A percentile compares a stretch with the other conserved stretches of the same genome.
Conservation (phyloP, 176 grass and related monocot species). For the Stipa capillata region DNA sequence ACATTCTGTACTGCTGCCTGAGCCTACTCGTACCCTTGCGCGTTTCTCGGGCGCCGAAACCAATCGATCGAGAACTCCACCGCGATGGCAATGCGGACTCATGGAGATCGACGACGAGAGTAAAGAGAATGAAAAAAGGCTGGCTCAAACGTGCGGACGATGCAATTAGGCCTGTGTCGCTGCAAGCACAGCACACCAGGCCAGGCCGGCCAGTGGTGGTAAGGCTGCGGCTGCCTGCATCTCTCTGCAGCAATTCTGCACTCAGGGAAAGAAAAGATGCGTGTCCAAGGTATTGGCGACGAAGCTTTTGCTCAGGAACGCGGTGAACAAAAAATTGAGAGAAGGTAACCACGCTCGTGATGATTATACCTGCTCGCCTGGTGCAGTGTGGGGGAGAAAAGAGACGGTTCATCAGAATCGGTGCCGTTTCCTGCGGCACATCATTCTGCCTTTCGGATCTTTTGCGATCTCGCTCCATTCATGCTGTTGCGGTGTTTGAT, state of each 20-base stretch:
- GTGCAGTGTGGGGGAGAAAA: too few relatives aligned
- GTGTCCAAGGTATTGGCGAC: slow-evolving; percentile 24
- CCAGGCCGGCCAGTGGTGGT: background rate
- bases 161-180: slow-evolving; percentile 19
- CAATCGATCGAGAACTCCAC: slow-evolving; percentile 15
- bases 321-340: slow-evolving; percentile 24
- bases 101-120: background rate
- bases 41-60: slow-evolving; percentile 34
- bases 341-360: slow-evolving; percentile 40
- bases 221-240: slow-evolving; percentile 34
- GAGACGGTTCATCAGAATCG: slow-evolving; percentile 20
- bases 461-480: slow-evolving; percentile 19
- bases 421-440: slow-evolving; percentile 4
- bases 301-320: slow-evolving; percentile 33
- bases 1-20: too few relatives aligned
- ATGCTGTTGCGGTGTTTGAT: background rate
- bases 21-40: slow-evolving; percentile 1
- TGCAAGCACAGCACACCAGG: background rate
- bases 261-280: slow-evolving; percentile 2
- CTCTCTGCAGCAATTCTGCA: background rate
- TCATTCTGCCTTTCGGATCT: slow-evolving; percentile 41
- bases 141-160: background rate
- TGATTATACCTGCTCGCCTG: slow-evolving; percentile 28
- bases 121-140: too few relatives aligned
- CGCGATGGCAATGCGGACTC: background rate